phyloP scores from a whole-genome alignment of 2,329 filamentous ascomycete genomes.

The Clarireedia sp. region DNA sequence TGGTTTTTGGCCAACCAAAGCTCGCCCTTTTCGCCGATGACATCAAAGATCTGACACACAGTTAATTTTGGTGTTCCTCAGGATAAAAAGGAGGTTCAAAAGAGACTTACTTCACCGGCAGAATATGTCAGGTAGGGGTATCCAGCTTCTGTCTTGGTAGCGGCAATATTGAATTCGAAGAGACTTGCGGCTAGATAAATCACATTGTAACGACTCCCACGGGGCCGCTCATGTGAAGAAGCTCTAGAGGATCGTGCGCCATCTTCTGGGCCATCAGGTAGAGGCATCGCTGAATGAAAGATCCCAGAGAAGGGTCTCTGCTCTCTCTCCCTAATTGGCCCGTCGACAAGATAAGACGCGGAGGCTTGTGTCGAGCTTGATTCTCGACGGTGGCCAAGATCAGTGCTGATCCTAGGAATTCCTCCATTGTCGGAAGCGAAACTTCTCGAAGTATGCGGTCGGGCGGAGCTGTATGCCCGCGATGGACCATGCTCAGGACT shows the following conservation, averaged over 20 bases:
- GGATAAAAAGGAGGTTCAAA: background rate
- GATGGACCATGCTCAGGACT: slow-evolving; percentile 44
- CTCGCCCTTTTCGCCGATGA: slow-evolving; percentile 94
- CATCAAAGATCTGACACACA: slow-evolving; percentile 62
- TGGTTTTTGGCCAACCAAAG: slow-evolving; percentile 97
- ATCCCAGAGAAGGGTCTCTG: slow-evolving; percentile 58
- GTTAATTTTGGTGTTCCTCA: background rate
- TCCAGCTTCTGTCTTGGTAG: slow-evolving; percentile 82
- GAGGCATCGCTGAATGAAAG: slow-evolving; percentile 80
- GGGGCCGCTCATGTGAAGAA: slow-evolving; percentile 49
- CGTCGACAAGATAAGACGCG: slow-evolving; percentile 33
- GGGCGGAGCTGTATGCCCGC: slow-evolving; percentile 22
- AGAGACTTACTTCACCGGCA: slow-evolving; percentile 66
- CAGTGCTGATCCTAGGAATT: slow-evolving; percentile 43
- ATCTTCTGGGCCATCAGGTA: slow-evolving; percentile 57
- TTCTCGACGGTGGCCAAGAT: slow-evolving; percentile 42
- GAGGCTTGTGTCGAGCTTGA: slow-evolving; percentile 49
- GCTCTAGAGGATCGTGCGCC: slow-evolving; percentile 48
- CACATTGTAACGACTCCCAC: slow-evolving; percentile 56
- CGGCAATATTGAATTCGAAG: slow-evolving; percentile 95
- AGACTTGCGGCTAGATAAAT: slow-evolving; percentile 88
- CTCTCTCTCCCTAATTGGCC: slow-evolving; percentile 18
- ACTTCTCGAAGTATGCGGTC: slow-evolving; percentile 54
- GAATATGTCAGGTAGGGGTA: slow-evolving; percentile 96
- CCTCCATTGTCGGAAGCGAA: slow-evolving; percentile 41